Base-by-base conservation (phyloP, 2,329 filamentous ascomycete genomes). In the Penicillium occitanis region DNA sequence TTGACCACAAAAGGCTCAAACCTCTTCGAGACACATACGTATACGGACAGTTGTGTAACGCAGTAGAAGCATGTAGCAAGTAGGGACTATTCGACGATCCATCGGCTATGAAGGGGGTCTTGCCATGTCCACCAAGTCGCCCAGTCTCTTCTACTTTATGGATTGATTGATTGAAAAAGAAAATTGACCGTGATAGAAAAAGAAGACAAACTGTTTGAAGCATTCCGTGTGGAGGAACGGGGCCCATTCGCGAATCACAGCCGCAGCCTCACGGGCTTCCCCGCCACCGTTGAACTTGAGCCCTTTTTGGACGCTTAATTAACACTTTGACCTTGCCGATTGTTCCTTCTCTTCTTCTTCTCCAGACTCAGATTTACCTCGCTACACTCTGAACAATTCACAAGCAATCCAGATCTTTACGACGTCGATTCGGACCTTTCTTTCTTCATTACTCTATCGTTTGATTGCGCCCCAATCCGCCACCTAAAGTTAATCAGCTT, bases 221-320 rank as follows among this genome's bases (percentile, higher is more conserved):
- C 14, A 6, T 8, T 35, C 17, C 33, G 5, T 10, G 33, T 55
- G 17, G 51, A 33, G 17, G 28, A 33, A 25, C 6, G 7, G 46
- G 46, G 14, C 48, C 8, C 28, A 61, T 35, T 37, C 42, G 13
- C 60, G 33, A 51, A 51, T 61, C 46, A 33, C 30, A 33, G 30
- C 30, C 30, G 8, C 30, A 33, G 30, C 30, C 30, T 33, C 30
- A 53, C 59, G 30, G 28, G 59, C 40, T 35, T 48, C 59, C 59
- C 60, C 60, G 30, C 59, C 46, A 17, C 60, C 46, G n/a, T 61
- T 33, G 25, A 33, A 33, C 42, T 46, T 30, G 42, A 61, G 28
- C 51, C 30, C 2, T 44, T 28, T 50, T 19, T 5, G 37, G 57
- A 46, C 17, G 8, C 19, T 40, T 11, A 25, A 33, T 35, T 13